These are phyloP conservation scores for Monosporascus sp. DNA, from an alignment of 2,329 filamentous ascomycete genomes.

Conservation along the genomic window DNA sequence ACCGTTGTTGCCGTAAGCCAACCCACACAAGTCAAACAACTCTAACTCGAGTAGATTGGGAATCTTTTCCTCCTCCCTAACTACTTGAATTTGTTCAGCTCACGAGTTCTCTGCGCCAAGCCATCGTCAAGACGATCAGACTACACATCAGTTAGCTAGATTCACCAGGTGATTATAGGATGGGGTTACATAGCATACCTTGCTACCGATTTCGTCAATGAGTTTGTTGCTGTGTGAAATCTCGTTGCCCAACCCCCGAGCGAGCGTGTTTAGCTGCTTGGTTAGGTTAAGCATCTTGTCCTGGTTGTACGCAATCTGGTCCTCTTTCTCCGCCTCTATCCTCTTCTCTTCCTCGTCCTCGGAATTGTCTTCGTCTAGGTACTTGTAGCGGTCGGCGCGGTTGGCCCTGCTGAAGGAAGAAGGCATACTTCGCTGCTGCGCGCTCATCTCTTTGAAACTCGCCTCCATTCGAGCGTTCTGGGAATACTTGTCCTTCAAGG, in stretches of 20 bases:
- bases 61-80: not conserved
- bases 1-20: not conserved
- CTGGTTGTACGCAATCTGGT: constrained; percentile 63
- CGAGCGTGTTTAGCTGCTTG: constrained; percentile 65
- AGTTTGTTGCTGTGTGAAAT: constrained; percentile 69
- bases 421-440: constrained; percentile 8
- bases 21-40: not conserved
- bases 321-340: constrained; percentile 51
- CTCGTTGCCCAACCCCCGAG: constrained; percentile 68
- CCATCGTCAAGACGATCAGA: constrained; percentile 74
- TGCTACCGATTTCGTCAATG: constrained; percentile 70
- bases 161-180: not conserved
- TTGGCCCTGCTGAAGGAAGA: constrained; percentile 24
- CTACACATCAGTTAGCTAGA: constrained; percentile 34
- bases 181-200: constrained; percentile 50
- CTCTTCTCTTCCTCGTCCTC: constrained; percentile 31
- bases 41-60: not conserved
- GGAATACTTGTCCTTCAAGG: constrained; percentile 48
- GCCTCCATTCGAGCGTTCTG: constrained; percentile 50
- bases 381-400: constrained; percentile 63
- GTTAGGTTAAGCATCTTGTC: constrained; percentile 65
- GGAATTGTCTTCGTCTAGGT: constrained; percentile 68
- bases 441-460: constrained; percentile 37
- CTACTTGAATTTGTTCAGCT: not conserved
- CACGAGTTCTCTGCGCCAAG: not conserved